phyloP scores from a whole-genome alignment of 2,329 filamentous ascomycete genomes.

The Trichoderma afroharzianum region DNA sequence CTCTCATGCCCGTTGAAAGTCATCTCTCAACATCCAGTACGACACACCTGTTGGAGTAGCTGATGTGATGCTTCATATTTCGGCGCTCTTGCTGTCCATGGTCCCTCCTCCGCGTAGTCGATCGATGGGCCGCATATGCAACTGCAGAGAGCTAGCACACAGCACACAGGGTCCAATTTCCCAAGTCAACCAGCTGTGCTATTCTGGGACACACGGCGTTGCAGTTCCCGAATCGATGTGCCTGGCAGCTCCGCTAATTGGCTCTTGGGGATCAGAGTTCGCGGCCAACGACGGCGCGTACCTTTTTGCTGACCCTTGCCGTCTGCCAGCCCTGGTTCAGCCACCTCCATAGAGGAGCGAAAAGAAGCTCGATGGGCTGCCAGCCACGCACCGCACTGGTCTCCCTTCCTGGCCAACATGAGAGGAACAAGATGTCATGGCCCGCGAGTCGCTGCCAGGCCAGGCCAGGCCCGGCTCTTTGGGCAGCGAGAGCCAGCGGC shows the following conservation, averaged over 20 bases:
- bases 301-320: slow-evolving; percentile 16
- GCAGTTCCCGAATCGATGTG: slow-evolving; percentile 11
- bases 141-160: neutral
- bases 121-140: slow-evolving; percentile 9
- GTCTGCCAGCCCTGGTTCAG: neutral
- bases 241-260: slow-evolving; percentile 13
- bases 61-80: neutral
- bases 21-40: neutral
- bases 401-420: neutral
- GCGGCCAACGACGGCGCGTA: slow-evolving; percentile 15
- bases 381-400: neutral
- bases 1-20: neutral
- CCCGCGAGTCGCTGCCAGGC: neutral
- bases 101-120: neutral
- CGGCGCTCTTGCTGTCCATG: slow-evolving; percentile 3
- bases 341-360: slow-evolving; percentile 9
- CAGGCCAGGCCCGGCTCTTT: slow-evolving; percentile 3
- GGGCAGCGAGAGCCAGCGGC: neutral
- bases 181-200: neutral
- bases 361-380: neutral
- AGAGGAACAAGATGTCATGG: neutral
- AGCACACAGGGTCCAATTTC: neutral
- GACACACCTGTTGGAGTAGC: neutral
- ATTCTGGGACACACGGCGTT: slow-evolving; percentile 18
- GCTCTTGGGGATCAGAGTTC: neutral